phyloP scores from a whole-genome alignment of 208 protist species.

The Trypanosoma avium region DNA sequence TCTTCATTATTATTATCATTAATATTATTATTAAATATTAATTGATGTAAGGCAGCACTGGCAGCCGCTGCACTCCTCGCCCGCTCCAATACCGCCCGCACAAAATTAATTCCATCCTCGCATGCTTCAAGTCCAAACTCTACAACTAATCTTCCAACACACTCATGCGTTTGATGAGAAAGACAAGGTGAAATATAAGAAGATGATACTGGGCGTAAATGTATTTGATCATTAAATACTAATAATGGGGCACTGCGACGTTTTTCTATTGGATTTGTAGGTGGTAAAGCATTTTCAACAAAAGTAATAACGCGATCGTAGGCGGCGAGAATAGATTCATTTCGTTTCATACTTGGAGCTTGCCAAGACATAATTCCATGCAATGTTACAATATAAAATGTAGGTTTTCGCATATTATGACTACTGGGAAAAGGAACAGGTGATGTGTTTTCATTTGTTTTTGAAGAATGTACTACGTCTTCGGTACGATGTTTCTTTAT shows the following conservation, averaged over 20 bases:
- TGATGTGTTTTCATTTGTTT: no score
- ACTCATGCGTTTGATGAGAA: slow-evolving; percentile 30
- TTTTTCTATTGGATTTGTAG: slow-evolving; percentile 60
- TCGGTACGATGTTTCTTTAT: background rate
- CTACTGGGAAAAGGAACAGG: slow-evolving; percentile 10
- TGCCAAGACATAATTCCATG: slow-evolving; percentile 83
- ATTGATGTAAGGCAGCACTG: slow-evolving; percentile 54
- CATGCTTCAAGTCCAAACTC: slow-evolving; percentile 82
- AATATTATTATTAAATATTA: slow-evolving; percentile 60
- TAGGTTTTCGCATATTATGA: slow-evolving; percentile 15
- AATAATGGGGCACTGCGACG: slow-evolving; percentile 64
- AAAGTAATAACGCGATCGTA: slow-evolving; percentile 72
- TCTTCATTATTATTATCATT: background rate
- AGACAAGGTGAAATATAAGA: slow-evolving; percentile 16
- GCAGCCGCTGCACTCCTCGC: slow-evolving; percentile 59
- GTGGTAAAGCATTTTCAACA: slow-evolving; percentile 49
- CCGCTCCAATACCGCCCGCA: slow-evolving; percentile 68
- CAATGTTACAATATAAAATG: slow-evolving; percentile 62
- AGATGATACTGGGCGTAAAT: slow-evolving; percentile 35
- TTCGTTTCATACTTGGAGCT: slow-evolving; percentile 64
- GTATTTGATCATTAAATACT: slow-evolving; percentile 65
- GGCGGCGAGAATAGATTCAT: slow-evolving; percentile 40
- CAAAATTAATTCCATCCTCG: slow-evolving; percentile 52
- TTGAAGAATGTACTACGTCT: background rate
- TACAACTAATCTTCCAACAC: slow-evolving; percentile 58